Base-by-base conservation (phyloP, 306 rosid species). In the Fagus sylvatica region DNA sequence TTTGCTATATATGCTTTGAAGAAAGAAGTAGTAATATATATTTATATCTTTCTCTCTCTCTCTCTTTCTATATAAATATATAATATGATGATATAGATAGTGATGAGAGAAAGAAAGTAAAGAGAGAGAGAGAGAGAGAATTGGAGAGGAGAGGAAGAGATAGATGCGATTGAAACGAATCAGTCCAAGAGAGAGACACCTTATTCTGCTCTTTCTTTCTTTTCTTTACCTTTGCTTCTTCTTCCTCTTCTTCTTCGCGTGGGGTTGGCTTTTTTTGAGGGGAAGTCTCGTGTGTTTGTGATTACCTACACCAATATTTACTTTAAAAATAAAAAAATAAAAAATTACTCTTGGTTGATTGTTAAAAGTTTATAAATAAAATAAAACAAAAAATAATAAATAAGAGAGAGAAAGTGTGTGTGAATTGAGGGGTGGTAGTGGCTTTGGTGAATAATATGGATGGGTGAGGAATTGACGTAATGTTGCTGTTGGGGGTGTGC, bases 131-230 rank as follows among this genome's bases (percentile, higher is more conserved):
- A 43, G 49, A 75, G 72, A 74, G 51, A 77, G 43, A n/a, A 73
- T 48, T 71, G 65, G 77, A 72, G 73, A 56, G 41, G 41, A 82
- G 9, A 41, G 55, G 40, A 2, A 22, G 33, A 22, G 66, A 82
- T 85, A 77, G 92, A 90, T 88, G 98, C 85, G 92, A 85, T 85
- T 62, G 87, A 87, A 88, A 72, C 69, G 96, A 94, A 94, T 86
- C 83, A 87, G 93, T 91, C 96, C 97, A 87, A 91, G 90, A 87
- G 83, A 79, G 87, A 89, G 86, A 80, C 83, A 83, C 89, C 86
- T 74, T 90, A 85, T 86, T 87, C 83, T 79, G 76, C 82, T 82
- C 83, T 69, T 77, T 74, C 43, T 30, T 75, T 59, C 64, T 61
- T 39, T 53, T 28, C 36, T 51, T 64, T 62, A 69, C 59, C 56